Conservation (phyloP, 1,284 basidiomycete genomes). For the Moesziomyces globuligerus region DNA sequence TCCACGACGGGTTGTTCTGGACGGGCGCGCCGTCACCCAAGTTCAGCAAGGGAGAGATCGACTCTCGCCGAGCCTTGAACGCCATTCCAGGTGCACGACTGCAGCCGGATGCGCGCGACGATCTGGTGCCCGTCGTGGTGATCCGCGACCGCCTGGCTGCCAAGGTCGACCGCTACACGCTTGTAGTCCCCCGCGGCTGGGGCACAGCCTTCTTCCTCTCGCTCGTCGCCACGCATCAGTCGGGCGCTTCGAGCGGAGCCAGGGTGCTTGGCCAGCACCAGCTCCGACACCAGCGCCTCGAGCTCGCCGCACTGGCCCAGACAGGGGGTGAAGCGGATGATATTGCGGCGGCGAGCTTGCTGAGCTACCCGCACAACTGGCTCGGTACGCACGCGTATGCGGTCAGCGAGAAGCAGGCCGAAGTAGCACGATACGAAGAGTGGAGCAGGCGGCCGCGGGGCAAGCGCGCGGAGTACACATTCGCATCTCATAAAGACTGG, state of each 20-base stretch:
- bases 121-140: conserved; percentile 52
- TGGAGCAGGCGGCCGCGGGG: conserved; percentile 59
- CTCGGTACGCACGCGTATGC: conserved; percentile 38
- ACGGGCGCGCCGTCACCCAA: conserved; percentile 31
- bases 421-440: conserved; percentile 10
- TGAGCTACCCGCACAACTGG: conserved; percentile 58
- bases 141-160: conserved; percentile 23
- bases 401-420: conserved; percentile 25
- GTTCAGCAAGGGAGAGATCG: conserved; percentile 61
- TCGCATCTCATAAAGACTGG: conserved; percentile 40
- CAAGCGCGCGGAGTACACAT: conserved; percentile 54
- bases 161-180: conserved; percentile 45
- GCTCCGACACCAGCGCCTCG: conserved; percentile 47
- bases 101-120: conserved; percentile 49
- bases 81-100: conserved; percentile 38
- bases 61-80: conserved; percentile 51
- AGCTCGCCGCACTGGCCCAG: conserved; percentile 28
- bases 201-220: conserved; percentile 59
- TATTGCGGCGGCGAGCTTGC: conserved; percentile 3
- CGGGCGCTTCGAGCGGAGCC: conserved; percentile 39
- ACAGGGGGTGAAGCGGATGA: conserved; percentile 5
- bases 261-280: conserved; percentile 59
- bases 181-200: conserved; percentile 65
- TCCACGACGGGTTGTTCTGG: conserved; percentile 21
- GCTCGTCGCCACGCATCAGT: conserved; percentile 54